Percentiles rank a stretch among this genome's conserved stretches.
These are phyloP conservation scores for Alloascoidea africana DNA, from an alignment of 805 yeast genomes.

Conservation along the genomic window DNA sequence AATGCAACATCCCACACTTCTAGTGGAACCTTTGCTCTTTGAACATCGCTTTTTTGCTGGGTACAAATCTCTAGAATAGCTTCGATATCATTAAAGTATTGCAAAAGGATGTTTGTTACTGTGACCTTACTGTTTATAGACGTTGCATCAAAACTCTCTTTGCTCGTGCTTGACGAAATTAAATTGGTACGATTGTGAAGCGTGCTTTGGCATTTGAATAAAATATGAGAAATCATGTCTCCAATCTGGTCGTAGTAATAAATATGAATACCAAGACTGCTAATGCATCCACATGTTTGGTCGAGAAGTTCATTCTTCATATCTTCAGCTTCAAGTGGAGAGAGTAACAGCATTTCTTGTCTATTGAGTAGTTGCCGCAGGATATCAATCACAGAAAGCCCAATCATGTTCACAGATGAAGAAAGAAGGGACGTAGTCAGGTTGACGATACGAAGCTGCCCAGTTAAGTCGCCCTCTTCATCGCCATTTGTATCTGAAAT, in stretches of 20 bases:
- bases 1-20: neutral
- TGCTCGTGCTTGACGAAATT: slow-evolving; percentile 3
- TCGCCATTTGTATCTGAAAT: slow-evolving; percentile 15
- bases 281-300: slow-evolving; percentile 41
- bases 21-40: neutral
- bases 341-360: slow-evolving; percentile 2
- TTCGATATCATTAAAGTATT: neutral
- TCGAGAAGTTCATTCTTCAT: slow-evolving; percentile 17
- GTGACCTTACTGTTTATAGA: too few species aligned
- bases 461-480: slow-evolving; percentile 11
- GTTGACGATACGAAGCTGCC: slow-evolving; percentile 26
- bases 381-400: slow-evolving; percentile 72
- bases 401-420: slow-evolving; percentile 72
- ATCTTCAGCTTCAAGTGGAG: slow-evolving; percentile 6
- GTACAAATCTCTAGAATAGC: neutral
- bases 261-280: slow-evolving; percentile 58
- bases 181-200: slow-evolving; percentile 7
- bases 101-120: neutral
- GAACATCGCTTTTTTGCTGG: neutral
- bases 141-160: neutral
- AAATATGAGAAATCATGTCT: slow-evolving; percentile 62
- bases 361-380: slow-evolving; percentile 35
- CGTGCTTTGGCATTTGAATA: slow-evolving; percentile 16
- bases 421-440: slow-evolving; percentile 46
- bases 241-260: slow-evolving; percentile 79